Conservation (phyloP, 1,284 basidiomycete genomes). For the Ganoderma boninense region DNA sequence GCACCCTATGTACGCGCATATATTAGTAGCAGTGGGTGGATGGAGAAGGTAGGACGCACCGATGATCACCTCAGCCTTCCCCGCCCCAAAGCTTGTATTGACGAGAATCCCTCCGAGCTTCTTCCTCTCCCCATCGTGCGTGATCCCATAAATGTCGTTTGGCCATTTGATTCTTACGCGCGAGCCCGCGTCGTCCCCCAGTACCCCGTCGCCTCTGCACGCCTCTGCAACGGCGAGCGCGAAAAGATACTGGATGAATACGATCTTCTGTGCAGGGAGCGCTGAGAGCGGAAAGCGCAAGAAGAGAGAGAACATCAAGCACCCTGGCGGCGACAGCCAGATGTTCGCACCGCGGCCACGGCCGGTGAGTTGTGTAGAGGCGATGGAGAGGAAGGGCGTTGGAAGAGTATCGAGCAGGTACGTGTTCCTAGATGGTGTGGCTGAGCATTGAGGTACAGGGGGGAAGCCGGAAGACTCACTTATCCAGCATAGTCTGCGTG, state of each 20-base stretch:
- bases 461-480: constrained; percentile 56
- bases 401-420: constrained; percentile 76
- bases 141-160: constrained; percentile 90
- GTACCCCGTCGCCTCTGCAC: constrained; percentile 60
- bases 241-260: constrained; percentile 97
- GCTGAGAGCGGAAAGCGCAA: constrained; percentile 65
- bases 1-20: constrained; percentile 64
- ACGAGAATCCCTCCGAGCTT: constrained; percentile 95
- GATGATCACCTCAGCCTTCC: constrained; percentile 80
- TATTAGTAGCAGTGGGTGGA: neutral
- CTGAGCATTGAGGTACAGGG: neutral
- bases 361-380: constrained; percentile 88
- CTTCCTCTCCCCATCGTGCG: constrained; percentile 59
- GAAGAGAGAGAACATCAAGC: constrained; percentile 87
- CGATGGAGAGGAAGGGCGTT: constrained; percentile 82
- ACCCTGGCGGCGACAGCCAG: constrained; percentile 94
- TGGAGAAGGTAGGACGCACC: constrained; percentile 56
- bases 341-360: constrained; percentile 90
- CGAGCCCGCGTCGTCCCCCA: constrained; percentile 60
- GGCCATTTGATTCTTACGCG: constrained; percentile 94
- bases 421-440: constrained; percentile 68
- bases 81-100: constrained; percentile 83
- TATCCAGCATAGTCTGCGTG: constrained; percentile 95
- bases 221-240: constrained; percentile 92
- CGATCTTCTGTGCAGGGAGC: constrained; percentile 75